Evolutionary conservation across 805 yeast genomes (phyloP), one percentile per base, ranked within the genome.

Genomic region (Saccharomycopsis sp.): DNA sequence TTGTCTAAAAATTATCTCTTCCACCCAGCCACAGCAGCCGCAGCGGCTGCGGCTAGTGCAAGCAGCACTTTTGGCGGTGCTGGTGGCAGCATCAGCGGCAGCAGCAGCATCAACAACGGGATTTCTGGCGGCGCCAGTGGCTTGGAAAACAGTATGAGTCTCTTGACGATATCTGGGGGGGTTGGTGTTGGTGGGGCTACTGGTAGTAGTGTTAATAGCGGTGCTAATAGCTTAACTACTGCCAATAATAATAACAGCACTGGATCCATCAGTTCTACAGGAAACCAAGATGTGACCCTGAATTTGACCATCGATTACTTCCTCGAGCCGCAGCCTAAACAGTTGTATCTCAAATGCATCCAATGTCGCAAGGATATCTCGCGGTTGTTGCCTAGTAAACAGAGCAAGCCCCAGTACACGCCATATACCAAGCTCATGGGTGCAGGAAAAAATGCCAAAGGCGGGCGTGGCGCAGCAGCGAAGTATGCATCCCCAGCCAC

Each of bases 291-390:
- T 49, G 15, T 12, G 22, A 22, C 23, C 9, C 23, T 5, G 24
- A 19, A 22, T 49, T 22, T 22, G 23, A 22, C 22, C 9, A 15
- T 15, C 8, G 54, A 52, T 20, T 60, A 29, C 42, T 58, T 58
- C 23, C 38, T 61, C 7, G 47, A 47, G 8, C 56, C 56, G 29
- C 60, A 57, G 41, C 87, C 92, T 0, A 78, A 88, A 25, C 97
- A 92, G 68, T 85, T 90, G 1, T 86, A 79, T 65, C 72, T 93
- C 22, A 92, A 91, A 65, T 93, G 99, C 71, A 75, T 80, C 44
- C 78, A 87, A 63, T 93, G 99, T 73, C 89, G 87, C 66, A 85
- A 87, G 70, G 84, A 85, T 66, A 80, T 87, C 29, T 57, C 58
- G 19, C 56, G 58, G 23, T 38, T 61, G 15, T 29, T 59, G 23